These are phyloP conservation scores for Penicillium paxilli DNA, from an alignment of 495 filamentous ascomycete genomes.

Conservation along the genomic window DNA sequence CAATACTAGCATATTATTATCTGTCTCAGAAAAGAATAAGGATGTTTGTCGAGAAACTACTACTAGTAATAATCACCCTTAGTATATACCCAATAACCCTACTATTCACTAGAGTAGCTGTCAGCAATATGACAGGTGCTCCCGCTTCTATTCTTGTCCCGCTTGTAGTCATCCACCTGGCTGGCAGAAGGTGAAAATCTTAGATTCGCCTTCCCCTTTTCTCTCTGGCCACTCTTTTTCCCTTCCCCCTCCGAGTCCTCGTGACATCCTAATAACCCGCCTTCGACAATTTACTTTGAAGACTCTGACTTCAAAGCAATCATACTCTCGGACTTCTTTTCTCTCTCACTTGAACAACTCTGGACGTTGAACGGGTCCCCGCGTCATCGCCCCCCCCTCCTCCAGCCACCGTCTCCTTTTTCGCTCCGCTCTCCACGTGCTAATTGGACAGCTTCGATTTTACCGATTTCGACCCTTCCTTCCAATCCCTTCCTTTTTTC, in stretches of 20 bases:
- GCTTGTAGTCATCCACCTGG: slow-evolving; percentile 1
- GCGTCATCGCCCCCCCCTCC: slow-evolving; percentile 12
- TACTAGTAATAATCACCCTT: no score
- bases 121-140: background rate
- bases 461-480: background rate
- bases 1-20: no score
- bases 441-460: slow-evolving; percentile 4
- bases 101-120: background rate
- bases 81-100: no score
- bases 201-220: background rate
- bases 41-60: no score
- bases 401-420: slow-evolving; percentile 20
- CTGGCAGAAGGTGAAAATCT: background rate
- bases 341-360: background rate
- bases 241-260: background rate
- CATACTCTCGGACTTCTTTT: background rate
- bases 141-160: slow-evolving; percentile 13
- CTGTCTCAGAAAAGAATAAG: no score
- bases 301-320: background rate
- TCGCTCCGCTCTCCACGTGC: slow-evolving; percentile 24
- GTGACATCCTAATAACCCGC: no score
- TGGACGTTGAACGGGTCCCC: slow-evolving; percentile 7
- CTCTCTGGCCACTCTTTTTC: background rate
- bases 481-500: slow-evolving; percentile 8
- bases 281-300: background rate